These are phyloP conservation scores for Plantago major DNA, from an alignment of 257 asterid genomes.

Conservation along the genomic window DNA sequence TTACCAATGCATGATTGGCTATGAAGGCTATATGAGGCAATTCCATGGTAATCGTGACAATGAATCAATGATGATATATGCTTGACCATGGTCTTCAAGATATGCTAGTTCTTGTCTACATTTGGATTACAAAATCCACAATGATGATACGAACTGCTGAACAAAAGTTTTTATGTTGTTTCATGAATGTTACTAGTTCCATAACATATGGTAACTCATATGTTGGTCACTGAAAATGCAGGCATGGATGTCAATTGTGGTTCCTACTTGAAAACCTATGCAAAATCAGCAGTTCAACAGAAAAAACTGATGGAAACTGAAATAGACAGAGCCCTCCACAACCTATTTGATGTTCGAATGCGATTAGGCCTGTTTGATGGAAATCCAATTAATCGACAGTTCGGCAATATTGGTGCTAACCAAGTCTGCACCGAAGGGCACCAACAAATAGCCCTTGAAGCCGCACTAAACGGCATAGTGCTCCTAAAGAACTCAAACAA, in stretches of 20 bases:
- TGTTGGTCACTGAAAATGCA: constrained; percentile 22
- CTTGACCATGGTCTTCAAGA: too few relatives aligned
- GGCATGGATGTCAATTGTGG: constrained; percentile 92
- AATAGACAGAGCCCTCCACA: constrained; percentile 76
- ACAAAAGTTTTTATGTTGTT: too few relatives aligned
- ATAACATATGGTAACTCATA: background rate
- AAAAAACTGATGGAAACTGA: constrained; percentile 38
- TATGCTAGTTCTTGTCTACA: too few relatives aligned
- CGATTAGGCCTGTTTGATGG: constrained; percentile 79
- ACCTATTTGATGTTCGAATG: constrained; percentile 71
- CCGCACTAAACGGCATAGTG: constrained; percentile 79
- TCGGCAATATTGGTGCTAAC: constrained; percentile 46
- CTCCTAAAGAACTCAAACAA: constrained; percentile 63
- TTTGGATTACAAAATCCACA: too few relatives aligned
- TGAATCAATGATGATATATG: too few relatives aligned
- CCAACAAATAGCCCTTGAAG: constrained; percentile 66
- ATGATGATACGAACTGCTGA: too few relatives aligned
- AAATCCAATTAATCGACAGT: constrained; percentile 37
- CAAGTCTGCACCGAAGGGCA: constrained; percentile 62
- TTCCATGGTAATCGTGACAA: too few relatives aligned
- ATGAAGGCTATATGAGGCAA: too few relatives aligned
- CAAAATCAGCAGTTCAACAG: constrained; percentile 67
- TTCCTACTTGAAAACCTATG: constrained; percentile 47
- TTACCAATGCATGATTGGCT: too few relatives aligned
- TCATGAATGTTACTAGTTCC: background rate